A percentile compares a stretch with the other conserved stretches of the same genome.
These are phyloP conservation scores for Epichloe typhina DNA, from an alignment of 2,329 filamentous ascomycete genomes.

Conservation along the genomic window DNA sequence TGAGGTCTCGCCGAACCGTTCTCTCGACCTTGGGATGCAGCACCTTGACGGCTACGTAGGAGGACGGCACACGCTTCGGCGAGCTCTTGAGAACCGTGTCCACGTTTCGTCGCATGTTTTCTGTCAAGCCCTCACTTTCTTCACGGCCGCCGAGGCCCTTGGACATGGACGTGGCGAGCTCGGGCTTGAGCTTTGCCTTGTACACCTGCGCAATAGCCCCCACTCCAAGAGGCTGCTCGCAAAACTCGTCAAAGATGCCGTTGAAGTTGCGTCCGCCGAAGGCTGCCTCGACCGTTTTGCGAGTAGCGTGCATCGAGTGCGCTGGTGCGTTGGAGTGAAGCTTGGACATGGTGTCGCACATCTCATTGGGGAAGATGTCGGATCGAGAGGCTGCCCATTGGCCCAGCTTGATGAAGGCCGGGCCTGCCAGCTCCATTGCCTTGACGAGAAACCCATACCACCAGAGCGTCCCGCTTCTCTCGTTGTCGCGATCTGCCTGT, in stretches of 20 bases:
- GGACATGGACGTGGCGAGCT: conserved; percentile 52
- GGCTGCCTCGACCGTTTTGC: conserved; percentile 63
- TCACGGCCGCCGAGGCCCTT: conserved; percentile 38
- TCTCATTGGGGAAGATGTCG: conserved; percentile 87
- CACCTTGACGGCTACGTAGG: conserved; percentile 91
- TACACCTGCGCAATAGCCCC: conserved; percentile 97
- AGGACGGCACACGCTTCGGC: conserved; percentile 73
- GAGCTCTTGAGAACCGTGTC: conserved; percentile 77
- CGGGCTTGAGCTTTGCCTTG: conserved; percentile 78
- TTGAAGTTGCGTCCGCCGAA: conserved; percentile 72
- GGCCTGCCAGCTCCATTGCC: conserved; percentile 84
- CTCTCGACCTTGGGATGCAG: conserved; percentile 85
- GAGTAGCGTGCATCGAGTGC: conserved; percentile 71
- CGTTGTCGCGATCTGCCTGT: conserved; percentile 51
- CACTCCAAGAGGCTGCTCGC: conserved; percentile 78
- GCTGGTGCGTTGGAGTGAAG: conserved; percentile 90
- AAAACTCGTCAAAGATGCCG: conserved; percentile 92
- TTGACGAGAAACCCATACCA: conserved; percentile 86
- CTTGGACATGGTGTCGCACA: conserved; percentile 89
- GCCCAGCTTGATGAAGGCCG: conserved; percentile 96
- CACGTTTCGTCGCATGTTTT: conserved; percentile 67
- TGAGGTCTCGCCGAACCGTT: conserved; percentile 76
- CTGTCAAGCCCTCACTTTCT: conserved; percentile 36
- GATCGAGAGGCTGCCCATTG: conserved; percentile 97
- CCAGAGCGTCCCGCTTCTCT: conserved; percentile 74